Conservation (phyloP, 2,329 filamentous ascomycete genomes). For the Beauveria caledonica region DNA sequence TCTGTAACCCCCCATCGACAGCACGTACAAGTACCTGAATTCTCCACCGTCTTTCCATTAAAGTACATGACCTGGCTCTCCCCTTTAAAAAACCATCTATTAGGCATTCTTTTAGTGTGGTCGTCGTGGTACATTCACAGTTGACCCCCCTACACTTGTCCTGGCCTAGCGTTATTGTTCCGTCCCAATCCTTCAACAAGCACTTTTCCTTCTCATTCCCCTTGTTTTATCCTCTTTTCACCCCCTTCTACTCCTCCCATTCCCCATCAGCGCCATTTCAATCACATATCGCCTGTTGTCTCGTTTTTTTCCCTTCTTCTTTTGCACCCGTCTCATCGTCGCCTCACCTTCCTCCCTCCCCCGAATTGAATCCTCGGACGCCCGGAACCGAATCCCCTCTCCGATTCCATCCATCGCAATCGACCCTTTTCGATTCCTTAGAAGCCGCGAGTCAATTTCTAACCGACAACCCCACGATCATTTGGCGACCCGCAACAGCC, state of each 20-base stretch:
- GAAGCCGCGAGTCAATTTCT: conserved; percentile 6
- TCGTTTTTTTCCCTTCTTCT: background rate
- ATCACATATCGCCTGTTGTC: conserved; percentile 4
- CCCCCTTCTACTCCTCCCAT: background rate
- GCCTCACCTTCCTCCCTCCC: background rate
- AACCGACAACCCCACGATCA: conserved; percentile 4
- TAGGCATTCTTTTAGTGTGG: too few species aligned
- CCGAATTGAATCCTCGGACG: background rate
- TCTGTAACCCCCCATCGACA: background rate
- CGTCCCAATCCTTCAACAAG: conserved; percentile 9
- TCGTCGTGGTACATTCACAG: too few species aligned
- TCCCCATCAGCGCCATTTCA: conserved; percentile 2
- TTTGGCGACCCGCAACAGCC: conserved; percentile 9
- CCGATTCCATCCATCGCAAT: background rate
- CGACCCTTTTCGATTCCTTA: background rate
- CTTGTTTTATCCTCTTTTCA: conserved; percentile 1
- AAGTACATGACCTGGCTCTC: background rate
- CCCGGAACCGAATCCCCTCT: background rate
- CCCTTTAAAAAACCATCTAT: background rate
- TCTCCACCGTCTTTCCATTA: too few species aligned
- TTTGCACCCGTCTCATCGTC: background rate
- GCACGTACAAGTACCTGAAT: background rate
- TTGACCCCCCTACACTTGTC: too few species aligned
- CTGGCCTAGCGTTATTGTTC: background rate
- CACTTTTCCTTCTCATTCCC: conserved; percentile 5